A percentile compares a stretch with the other conserved stretches of the same genome.
Conservation (phyloP, 768 basidiomycete genomes). For the Hericium rajendrae region DNA sequence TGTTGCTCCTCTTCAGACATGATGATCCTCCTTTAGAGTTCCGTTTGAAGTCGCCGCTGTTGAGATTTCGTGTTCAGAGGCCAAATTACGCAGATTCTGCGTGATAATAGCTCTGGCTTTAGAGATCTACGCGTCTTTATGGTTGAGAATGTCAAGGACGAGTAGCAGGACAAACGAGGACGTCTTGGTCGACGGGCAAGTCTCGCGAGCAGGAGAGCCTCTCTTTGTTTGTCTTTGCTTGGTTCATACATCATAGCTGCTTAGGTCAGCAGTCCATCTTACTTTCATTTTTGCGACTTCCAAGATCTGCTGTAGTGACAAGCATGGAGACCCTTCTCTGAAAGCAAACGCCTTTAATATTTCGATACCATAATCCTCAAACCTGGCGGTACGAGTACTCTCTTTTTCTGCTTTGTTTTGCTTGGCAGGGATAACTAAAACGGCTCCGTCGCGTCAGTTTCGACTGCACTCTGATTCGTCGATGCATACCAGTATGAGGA, state of each 20-base stretch:
- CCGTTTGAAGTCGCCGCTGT: background rate
- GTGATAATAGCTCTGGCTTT: background rate
- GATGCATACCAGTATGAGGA: too few relatives aligned
- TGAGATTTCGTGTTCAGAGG: background rate
- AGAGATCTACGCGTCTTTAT: background rate
- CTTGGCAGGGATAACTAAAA: too few relatives aligned
- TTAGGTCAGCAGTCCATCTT: background rate
- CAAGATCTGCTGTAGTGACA: too few relatives aligned
- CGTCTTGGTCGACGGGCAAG: background rate
- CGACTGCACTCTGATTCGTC: too few relatives aligned
- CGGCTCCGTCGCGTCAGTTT: too few relatives aligned
- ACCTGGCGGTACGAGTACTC: too few relatives aligned
- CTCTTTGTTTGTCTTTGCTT: background rate
- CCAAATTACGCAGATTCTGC: background rate
- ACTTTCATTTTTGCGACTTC: too few relatives aligned
- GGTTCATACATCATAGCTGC: background rate
- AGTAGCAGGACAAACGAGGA: background rate
- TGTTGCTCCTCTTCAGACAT: conserved; percentile 49
- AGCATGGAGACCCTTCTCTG: too few relatives aligned
- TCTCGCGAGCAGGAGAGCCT: background rate
- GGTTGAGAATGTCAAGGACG: background rate
- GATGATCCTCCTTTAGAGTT: background rate
- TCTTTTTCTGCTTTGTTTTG: too few relatives aligned
- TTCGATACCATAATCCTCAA: too few relatives aligned
- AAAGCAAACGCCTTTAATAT: too few relatives aligned